Percentiles rank a stretch among this genome's conserved stretches.
Conservation (phyloP, 331 rosid species). For the Malus hybrid region DNA sequence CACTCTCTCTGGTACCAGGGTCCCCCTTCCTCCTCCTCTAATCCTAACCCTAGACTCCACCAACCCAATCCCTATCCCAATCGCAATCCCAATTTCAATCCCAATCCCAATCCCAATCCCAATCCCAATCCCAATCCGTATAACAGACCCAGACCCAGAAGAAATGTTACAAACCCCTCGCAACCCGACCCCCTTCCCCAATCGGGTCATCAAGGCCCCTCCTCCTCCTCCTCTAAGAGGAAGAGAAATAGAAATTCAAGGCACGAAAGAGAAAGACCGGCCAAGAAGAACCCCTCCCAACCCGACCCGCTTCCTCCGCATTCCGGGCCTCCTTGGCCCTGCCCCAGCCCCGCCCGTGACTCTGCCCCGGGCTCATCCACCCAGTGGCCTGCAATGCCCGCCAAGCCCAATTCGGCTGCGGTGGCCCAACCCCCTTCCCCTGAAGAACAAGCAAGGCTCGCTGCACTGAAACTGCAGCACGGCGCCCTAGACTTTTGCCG, state of each 20-base stretch:
- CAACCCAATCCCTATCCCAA: neutral
- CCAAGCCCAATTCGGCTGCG: neutral
- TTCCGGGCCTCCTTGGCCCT: conserved; percentile 32
- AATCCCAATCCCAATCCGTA: neutral
- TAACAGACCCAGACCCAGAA: neutral
- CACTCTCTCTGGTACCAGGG: conserved; percentile 70
- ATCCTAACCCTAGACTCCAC: neutral
- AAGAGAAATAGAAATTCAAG: neutral
- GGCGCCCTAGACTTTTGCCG: conserved; percentile 24
- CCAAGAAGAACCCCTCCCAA: conserved; percentile 14
- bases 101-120: neutral
- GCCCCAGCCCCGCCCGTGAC: neutral
- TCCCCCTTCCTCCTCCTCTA: conserved; percentile 36
- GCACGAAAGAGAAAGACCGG: neutral
- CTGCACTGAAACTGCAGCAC: conserved; percentile 19
- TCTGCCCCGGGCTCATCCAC: conserved; percentile 6
- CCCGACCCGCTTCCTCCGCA: conserved; percentile 25
- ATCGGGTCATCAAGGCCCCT: neutral
- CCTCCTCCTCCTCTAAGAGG: neutral
- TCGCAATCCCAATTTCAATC: neutral
- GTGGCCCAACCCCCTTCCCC: neutral
- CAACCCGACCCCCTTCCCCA: neutral
- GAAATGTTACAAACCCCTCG: neutral
- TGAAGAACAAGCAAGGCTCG: conserved; percentile 13
- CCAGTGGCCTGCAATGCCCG: conserved; percentile 9